A percentile compares a stretch with the other conserved stretches of the same genome.
Conservation (phyloP, 2,329 filamentous ascomycete genomes). For the Penicillium sp. region DNA sequence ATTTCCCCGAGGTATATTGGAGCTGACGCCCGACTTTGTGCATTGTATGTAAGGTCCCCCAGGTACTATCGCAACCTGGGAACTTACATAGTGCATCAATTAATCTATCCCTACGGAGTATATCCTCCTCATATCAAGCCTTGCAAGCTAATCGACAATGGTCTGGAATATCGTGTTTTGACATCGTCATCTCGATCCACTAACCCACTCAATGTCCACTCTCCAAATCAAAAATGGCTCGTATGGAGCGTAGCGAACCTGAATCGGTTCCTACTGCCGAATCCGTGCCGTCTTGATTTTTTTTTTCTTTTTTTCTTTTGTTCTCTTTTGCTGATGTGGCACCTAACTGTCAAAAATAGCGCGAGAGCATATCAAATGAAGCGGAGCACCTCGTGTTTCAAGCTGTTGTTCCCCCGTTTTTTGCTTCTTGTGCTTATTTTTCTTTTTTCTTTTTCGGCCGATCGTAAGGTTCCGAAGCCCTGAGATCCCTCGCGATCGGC, state of each 20-base stretch:
- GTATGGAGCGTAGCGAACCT: slow-evolving; percentile 13
- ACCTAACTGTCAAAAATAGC: slow-evolving; percentile 10
- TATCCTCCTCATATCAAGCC: neutral
- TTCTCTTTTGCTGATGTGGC: neutral
- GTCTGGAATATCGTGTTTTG: neutral
- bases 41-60: neutral
- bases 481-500: slow-evolving; percentile 14
- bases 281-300: slow-evolving; percentile 5
- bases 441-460: neutral
- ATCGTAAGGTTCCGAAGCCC: slow-evolving; percentile 2
- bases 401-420: neutral
- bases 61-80: neutral
- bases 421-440: too few species aligned
- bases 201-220: slow-evolving; percentile 13
- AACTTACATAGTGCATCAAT: neutral
- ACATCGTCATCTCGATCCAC: slow-evolving; percentile 1
- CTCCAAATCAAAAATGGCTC: slow-evolving; percentile 18
- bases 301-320: neutral
- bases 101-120: too few species aligned
- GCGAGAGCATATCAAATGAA: slow-evolving; percentile 6
- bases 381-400: slow-evolving; percentile 10
- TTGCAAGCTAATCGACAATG: neutral
- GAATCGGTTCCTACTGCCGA: slow-evolving; percentile 15
- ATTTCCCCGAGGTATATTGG: neutral
- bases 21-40: too few species aligned